phyloP scores from a whole-genome alignment of 148 eudicot species.

The Cornus suecica region DNA sequence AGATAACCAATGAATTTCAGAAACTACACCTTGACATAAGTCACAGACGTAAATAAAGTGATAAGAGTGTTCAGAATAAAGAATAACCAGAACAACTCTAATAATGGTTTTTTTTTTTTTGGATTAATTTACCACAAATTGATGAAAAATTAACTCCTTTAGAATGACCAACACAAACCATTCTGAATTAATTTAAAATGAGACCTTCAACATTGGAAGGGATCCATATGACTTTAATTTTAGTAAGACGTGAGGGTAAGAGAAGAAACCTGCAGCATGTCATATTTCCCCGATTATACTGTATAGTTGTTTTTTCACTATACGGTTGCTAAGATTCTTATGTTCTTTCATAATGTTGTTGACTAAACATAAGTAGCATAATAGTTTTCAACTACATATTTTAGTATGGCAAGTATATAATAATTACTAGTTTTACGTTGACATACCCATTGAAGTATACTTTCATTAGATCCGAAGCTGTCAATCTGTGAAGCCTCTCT shows the following conservation, averaged over 20 bases:
- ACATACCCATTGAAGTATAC: slow-evolving; percentile 42
- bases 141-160: too few relatives aligned
- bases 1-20: neutral
- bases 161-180: too few relatives aligned
- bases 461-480: slow-evolving; percentile 38
- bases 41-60: neutral
- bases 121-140: too few relatives aligned
- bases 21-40: neutral
- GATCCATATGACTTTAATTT: too few relatives aligned
- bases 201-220: too few relatives aligned
- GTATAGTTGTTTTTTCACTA: too few relatives aligned
- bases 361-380: neutral
- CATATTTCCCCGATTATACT: neutral
- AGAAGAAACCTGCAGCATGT: neutral
- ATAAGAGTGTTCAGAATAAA: neutral
- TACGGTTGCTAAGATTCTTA: neutral
- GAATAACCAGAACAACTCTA: neutral
- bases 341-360: neutral
- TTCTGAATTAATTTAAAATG: too few relatives aligned
- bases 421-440: neutral
- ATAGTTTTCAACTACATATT: neutral
- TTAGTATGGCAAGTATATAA: neutral
- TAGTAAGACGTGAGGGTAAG: neutral
- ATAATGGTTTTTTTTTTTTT: too few relatives aligned
- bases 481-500: slow-evolving; percentile 30